phyloP scores from a whole-genome alignment of 2,329 filamentous ascomycete species.

The Colletotrichum ledebouriae region DNA sequence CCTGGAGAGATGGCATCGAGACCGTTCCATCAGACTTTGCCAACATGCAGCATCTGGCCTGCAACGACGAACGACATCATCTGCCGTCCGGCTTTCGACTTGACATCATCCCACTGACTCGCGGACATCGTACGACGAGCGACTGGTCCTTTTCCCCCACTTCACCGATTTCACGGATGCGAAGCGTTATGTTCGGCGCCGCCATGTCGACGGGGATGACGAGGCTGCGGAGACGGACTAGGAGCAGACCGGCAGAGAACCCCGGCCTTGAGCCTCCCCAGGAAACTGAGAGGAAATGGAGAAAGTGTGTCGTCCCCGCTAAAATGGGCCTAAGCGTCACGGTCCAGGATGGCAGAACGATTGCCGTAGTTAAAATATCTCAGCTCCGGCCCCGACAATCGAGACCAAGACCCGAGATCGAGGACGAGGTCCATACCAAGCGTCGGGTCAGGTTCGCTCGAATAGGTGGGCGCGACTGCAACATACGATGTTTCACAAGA shows the following conservation, averaged over 20 bases:
- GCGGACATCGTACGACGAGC: conserved; percentile 27
- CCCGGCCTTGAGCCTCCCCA: conserved; percentile 4
- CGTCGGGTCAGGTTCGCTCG: background rate
- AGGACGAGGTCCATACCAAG: conserved; percentile 8
- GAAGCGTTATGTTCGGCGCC: conserved; percentile 31
- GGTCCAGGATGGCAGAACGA: conserved; percentile 21
- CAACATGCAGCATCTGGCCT: conserved; percentile 17
- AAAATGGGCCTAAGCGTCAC: conserved; percentile 29
- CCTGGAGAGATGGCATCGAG: conserved; percentile 8
- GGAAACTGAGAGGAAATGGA: no score
- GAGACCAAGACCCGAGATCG: background rate
- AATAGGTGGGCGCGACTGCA: conserved; percentile 14
- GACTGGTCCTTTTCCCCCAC: conserved; percentile 9
- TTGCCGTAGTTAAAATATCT: background rate
- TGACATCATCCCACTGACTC: conserved; percentile 38
- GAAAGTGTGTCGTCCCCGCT: conserved; percentile 14
- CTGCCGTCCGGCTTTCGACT: background rate
- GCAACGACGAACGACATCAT: conserved; percentile 4
- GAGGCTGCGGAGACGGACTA: conserved; percentile 32
- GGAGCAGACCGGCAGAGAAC: conserved; percentile 17
- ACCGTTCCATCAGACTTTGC: conserved; percentile 21
- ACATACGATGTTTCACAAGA: conserved; percentile 27
- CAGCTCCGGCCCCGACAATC: background rate
- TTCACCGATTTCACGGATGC: conserved; percentile 28
- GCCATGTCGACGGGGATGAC: conserved; percentile 34